phyloP scores from a whole-genome alignment of 768 basidiomycete species.

The Tricholoma sp. region DNA sequence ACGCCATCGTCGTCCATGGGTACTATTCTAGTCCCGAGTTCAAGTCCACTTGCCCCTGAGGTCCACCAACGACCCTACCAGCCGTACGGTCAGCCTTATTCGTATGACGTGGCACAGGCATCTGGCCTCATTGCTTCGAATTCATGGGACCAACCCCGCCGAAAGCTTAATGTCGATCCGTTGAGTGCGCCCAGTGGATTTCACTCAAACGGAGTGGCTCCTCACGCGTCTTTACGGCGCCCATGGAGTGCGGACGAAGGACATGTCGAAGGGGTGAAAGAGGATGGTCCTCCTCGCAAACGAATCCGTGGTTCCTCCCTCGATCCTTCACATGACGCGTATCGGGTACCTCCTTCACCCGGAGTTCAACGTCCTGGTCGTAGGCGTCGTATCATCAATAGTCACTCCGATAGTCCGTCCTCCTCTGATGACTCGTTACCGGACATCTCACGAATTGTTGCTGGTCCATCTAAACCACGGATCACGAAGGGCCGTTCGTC shows the following conservation, averaged over 20 bases:
- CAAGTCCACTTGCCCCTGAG: slow-evolving; percentile 55
- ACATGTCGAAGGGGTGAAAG: slow-evolving; percentile 35
- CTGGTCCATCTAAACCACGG: slow-evolving; percentile 45
- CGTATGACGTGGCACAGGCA: slow-evolving; percentile 38
- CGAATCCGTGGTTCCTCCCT: slow-evolving; percentile 44
- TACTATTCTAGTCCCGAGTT: slow-evolving; percentile 70
- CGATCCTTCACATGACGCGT: slow-evolving; percentile 30
- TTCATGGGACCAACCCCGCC: slow-evolving; percentile 30
- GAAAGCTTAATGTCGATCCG: slow-evolving; percentile 40
- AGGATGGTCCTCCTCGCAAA: slow-evolving; percentile 70
- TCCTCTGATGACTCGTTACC: slow-evolving; percentile 66
- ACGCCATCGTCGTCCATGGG: slow-evolving; percentile 39
- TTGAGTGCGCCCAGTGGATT: slow-evolving; percentile 59
- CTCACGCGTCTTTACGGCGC: slow-evolving; percentile 54
- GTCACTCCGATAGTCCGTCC: slow-evolving; percentile 38
- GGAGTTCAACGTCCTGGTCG: slow-evolving; percentile 50
- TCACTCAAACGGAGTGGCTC: slow-evolving; percentile 31
- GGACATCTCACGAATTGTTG: slow-evolving; percentile 36
- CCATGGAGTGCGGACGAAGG: slow-evolving; percentile 32
- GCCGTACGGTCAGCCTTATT: slow-evolving; percentile 28
- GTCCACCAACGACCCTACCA: slow-evolving; percentile 32
- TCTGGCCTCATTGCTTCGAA: slow-evolving; percentile 33
- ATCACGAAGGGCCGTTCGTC: slow-evolving; percentile 47
- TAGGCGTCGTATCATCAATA: slow-evolving; percentile 35
- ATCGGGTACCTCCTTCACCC: slow-evolving; percentile 55